Conservation (phyloP, 108 stramenopile species). For the Cyclotella atomus region DNA sequence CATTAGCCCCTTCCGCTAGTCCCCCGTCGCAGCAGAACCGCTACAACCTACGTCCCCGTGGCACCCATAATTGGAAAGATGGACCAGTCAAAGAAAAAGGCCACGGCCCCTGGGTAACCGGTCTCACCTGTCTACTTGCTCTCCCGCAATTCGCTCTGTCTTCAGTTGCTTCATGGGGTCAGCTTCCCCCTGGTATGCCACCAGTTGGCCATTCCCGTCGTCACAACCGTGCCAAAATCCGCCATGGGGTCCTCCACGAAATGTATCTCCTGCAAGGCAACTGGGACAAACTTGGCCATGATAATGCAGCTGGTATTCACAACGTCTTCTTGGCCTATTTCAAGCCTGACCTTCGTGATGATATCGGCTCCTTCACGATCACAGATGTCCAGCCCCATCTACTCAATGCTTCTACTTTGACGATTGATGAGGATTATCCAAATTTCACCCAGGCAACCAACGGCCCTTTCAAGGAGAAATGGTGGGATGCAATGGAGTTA, state of each 20-base stretch:
- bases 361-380: background rate
- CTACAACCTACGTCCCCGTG: background rate
- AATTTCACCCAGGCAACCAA: slow-evolving; percentile 24
- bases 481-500: background rate
- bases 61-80: background rate
- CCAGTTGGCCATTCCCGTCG: background rate
- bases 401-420: background rate
- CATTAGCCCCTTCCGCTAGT: no score
- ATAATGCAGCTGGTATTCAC: background rate
- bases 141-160: no score
- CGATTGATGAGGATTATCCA: background rate
- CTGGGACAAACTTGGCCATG: background rate
- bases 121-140: no score
- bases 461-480: slow-evolving; percentile 19
- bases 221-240: background rate
- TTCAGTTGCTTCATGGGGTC: no score
- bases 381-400: background rate
- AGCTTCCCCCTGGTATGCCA: background rate
- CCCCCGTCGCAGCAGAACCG: no score
- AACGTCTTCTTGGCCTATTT: background rate
- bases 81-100: no score
- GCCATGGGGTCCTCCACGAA: no score
- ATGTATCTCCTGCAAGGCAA: background rate
- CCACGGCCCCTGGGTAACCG: no score
- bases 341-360: background rate